Evolutionary conservation across 345 rosid species (phyloP), one percentile per base, ranked within the genome.

Genomic region (Sisymbrium altissimum): DNA sequence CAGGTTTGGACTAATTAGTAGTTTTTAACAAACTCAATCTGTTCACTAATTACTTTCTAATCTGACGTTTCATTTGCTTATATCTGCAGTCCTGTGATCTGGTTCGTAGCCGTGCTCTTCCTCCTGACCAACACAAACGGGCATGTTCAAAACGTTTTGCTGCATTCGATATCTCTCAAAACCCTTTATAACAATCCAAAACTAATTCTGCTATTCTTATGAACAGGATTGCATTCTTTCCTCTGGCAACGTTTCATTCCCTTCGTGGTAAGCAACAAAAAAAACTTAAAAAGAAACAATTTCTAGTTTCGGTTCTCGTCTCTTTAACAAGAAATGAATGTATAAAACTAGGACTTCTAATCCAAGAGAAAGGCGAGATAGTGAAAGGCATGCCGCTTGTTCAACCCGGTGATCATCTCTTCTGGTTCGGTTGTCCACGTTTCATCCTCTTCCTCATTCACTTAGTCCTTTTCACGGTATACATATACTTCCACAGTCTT

Each of bases 241-340:
- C 82, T 90, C 6, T 95, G 99, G 99, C 67, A 86, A 59, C 99
- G 98, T 0, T 89, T 96, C 61, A 62, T 96, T 75, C 98, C 99
- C 0, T 53, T 96, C 5, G 62, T 90, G 14, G 99, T 96, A 87
- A 90, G 97, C 49, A 64, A 54, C 56, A n/a, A 1, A 68, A 53
- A 56, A 23, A 17, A 12, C 14, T 8, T 17, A 12, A 41, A n/a
- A 58, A 18, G 8, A 35, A 9, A 15, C 65, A 1, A 4, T 1
- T 9, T 32, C 25, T 17, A 19, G 35, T 38, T 32, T 63, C 17
- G 1, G 7, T 13, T 43, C n/a, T 46, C 14, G 41, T 19, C 21
- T 29, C 21, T 38, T 49, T 29, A 52, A 66, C 57, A 52, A 70
- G 9, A 7, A 48, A 12, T n/a, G 36, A 53, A 29, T 36, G 41